Evolutionary conservation across 805 yeast species (phyloP).

Genomic region (Blastobotrys chiropterorum): DNA sequence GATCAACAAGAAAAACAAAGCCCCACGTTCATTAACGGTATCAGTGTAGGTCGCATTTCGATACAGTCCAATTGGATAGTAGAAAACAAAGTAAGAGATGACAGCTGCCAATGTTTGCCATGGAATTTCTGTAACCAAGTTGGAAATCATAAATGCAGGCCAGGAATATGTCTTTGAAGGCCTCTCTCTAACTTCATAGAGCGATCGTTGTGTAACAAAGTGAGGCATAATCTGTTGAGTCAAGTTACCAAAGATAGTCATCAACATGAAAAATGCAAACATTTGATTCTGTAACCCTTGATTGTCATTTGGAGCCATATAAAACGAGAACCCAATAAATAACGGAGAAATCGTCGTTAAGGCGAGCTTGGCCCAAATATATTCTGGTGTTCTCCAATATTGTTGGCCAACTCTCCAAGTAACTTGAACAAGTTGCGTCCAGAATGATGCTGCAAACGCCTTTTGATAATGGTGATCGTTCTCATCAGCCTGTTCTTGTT

Average conservation of each 20-base stretch:
- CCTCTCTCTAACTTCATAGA: conserved; percentile 68
- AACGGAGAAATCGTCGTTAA: conserved; percentile 49
- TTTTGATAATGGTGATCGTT: conserved; percentile 16
- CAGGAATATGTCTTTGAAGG: conserved; percentile 68
- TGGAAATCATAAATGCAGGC: conserved; percentile 57
- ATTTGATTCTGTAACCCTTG: conserved; percentile 79
- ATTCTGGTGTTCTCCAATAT: conserved; percentile 59
- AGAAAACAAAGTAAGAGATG: conserved; percentile 50
- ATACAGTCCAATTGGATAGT: conserved; percentile 68
- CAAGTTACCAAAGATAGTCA: conserved; percentile 48
- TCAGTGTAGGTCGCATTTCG: conserved; percentile 49
- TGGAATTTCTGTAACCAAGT: conserved; percentile 61
- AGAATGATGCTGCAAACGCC: conserved; percentile 41
- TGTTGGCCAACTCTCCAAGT: conserved; percentile 50
- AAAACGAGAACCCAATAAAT: conserved; percentile 65
- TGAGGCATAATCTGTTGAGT: conserved; percentile 59
- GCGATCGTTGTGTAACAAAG: conserved; percentile 51
- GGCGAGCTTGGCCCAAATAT: conserved; percentile 50
- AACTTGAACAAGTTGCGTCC: conserved; percentile 40
- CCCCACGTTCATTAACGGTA: conserved; percentile 37
- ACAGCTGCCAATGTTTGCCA: conserved; percentile 60
- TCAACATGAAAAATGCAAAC: conserved; percentile 68
- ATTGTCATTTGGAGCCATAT: conserved; percentile 52
- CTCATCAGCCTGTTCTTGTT: conserved; percentile 30
- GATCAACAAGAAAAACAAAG: conserved; percentile 33